Evolutionary conservation across 768 basidiomycete species (phyloP), one percentile per base, ranked within the genome.

Genomic region (Ramaria sp.): DNA sequence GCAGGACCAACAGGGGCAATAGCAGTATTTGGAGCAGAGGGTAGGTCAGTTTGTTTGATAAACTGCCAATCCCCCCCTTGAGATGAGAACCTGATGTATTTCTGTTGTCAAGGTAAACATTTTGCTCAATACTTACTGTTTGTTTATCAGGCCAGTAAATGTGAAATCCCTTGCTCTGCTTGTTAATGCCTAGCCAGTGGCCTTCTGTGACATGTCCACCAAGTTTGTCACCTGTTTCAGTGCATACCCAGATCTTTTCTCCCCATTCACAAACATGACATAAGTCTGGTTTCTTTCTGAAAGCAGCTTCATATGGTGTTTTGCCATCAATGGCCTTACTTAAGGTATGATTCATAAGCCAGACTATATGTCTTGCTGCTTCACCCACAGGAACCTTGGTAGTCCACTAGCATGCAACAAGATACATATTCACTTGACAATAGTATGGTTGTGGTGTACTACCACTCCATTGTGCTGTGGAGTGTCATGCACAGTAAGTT

Each of bases 401-500:
- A 58, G 55, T 0, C 67, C 62, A 30, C 66, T 64, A 0, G 59
- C 61, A 57, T 72, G 67, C 3, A 76, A 52, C 56, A 77, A 53
- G 0, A 73, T 68, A 0, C 64, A 61, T 0, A 68, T 63, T 5
- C 61, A 50, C 37, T 74, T 67, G 3, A 69, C 16, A 10, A 72
- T 57, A 0, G 67, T 71, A 4, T 67, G 60, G 56, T 76, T 78
- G 1, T 62, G 58, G 7, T 67, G 61, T 60, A 78, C 69, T 0
- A 73, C 69, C 15, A 76, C 58, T 0, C 76, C 72, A 53, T 77
- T 78, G 48, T 75, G 70, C 28, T 71, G 61, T 0, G 70, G 74
- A 0, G 71, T 73, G 70, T 65, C 13, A 22, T 73, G 71, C 0
- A 70, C 62, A 1, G 71, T 76, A 1, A 70, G 60, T 48, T 71